phyloP scores from a whole-genome alignment of 1,284 basidiomycete species.

The Omphalotus olearius region DNA sequence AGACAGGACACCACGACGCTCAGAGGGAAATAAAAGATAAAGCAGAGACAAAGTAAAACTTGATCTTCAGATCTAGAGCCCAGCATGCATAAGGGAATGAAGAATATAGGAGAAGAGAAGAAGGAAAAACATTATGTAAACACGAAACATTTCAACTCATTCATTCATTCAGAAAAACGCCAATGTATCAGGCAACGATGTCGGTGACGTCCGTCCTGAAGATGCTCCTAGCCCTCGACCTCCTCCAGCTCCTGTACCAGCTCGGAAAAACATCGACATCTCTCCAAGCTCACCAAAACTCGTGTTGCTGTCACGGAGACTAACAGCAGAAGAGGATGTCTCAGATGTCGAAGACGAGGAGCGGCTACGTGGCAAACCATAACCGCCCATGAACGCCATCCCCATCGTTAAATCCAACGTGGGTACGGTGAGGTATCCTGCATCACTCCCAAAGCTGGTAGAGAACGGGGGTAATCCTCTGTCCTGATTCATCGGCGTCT shows the following conservation, averaged over 20 bases:
- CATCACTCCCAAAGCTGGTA: neutral
- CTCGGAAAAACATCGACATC: slow-evolving; percentile 6
- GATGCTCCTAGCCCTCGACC: neutral
- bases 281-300: slow-evolving; percentile 3
- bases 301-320: neutral
- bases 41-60: too few relatives aligned
- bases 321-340: slow-evolving; percentile 1
- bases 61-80: too few relatives aligned
- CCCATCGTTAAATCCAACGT: neutral
- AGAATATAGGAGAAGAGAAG: too few relatives aligned
- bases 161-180: slow-evolving; percentile 1
- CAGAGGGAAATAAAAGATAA: too few relatives aligned
- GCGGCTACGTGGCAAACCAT: neutral
- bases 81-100: too few relatives aligned
- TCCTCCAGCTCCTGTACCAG: neutral
- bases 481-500: too few relatives aligned
- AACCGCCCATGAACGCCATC: neutral
- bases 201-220: neutral
- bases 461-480: neutral
- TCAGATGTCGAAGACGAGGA: neutral
- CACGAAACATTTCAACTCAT: too few relatives aligned
- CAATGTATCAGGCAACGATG: slow-evolving; percentile 7
- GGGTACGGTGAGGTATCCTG: neutral
- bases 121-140: too few relatives aligned
- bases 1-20: too few relatives aligned